Percentiles rank a stretch among this genome's conserved stretches.
These are phyloP conservation scores for Phytophthora fragariaefolia DNA, from an alignment of 352 stramenopile species.

Conservation along the genomic window DNA sequence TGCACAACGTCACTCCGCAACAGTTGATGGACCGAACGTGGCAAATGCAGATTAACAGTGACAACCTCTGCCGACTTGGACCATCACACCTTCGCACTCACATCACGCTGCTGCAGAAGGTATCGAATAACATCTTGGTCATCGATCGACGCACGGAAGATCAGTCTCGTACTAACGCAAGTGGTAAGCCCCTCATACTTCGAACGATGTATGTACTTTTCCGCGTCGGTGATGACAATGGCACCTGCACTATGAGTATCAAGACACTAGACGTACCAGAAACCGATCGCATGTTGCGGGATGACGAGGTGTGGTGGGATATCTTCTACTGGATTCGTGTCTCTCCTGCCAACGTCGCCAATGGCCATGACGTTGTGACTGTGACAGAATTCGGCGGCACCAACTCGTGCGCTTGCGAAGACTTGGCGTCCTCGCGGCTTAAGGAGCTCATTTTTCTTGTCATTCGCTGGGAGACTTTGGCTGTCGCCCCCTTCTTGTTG, in stretches of 20 bases:
- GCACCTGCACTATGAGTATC: constrained; percentile 28
- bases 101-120: constrained; percentile 34
- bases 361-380: constrained; percentile 1
- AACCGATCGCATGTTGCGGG: constrained; percentile 18
- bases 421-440: constrained; percentile 25
- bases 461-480: constrained; percentile 38
- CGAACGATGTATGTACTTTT: constrained; percentile 46
- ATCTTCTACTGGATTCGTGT: constrained; percentile 51
- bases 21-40: constrained; percentile 32
- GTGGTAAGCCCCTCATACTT: constrained; percentile 9
- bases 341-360: constrained; percentile 1
- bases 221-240: constrained; percentile 14
- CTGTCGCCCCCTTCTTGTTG: constrained; percentile 34
- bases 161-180: constrained; percentile 1
- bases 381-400: constrained; percentile 35
- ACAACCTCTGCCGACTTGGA: constrained; percentile 29
- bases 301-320: constrained; percentile 40
- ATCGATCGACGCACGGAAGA: constrained; percentile 38
- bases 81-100: constrained; percentile 27
- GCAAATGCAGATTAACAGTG: constrained; percentile 29
- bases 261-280: constrained; percentile 40
- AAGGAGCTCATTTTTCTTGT: constrained; percentile 43
- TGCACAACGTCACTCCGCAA: constrained; percentile 22
- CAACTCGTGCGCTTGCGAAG: constrained; percentile 27
- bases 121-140: constrained; percentile 37